Evolutionary conservation across 805 yeast species (phyloP), one percentile per base, ranked within the genome.

Genomic region (Saccharomycopsis sp.): DNA sequence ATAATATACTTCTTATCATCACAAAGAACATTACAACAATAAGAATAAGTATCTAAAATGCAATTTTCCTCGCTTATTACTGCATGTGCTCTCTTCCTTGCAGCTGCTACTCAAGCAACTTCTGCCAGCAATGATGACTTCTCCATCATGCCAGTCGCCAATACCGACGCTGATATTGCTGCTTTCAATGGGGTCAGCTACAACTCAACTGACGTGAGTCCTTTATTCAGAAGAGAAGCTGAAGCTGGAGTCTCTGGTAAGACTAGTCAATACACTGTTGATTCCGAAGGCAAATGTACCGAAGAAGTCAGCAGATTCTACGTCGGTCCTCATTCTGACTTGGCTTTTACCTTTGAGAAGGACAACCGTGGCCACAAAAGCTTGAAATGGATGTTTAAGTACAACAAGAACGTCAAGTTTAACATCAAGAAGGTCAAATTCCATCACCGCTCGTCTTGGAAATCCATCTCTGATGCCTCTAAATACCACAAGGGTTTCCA

Each of bases 211-310:
- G 22, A 19, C 9, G 15, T 15, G 19, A 14, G 12, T 15, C n/a
- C n/a, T n/a, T 47, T 47, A 15, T 19, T 8, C 50, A 15, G 22
- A 15, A 47, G 22, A 47, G 50, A 47, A 7, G n/a, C n/a, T n/a
- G n/a, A n/a, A n/a, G n/a, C n/a, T n/a, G n/a, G n/a, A n/a, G 50
- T n/a, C 15, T 14, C 7, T 7, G 17, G 50, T 19, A 7, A 14
- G 8, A 47, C 12, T 8, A 8, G 17, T 35, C 14, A 35, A 35
- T 35, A 35, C 41, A 8, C 14, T 14, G 14, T 35, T 35, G 20
- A 56, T n/a, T 58, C 50, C 3, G 68, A 63, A 44, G 63, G 59
- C 1, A 60, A 62, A 3, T 47, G 50, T 19, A 7, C 7, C 50
- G 22, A 47, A 47, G 50, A 47, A 19, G 50, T 47, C 50, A 15